Base-by-base conservation (phyloP, 2,329 filamentous ascomycete genomes). In the Colletotrichum karsti region DNA sequence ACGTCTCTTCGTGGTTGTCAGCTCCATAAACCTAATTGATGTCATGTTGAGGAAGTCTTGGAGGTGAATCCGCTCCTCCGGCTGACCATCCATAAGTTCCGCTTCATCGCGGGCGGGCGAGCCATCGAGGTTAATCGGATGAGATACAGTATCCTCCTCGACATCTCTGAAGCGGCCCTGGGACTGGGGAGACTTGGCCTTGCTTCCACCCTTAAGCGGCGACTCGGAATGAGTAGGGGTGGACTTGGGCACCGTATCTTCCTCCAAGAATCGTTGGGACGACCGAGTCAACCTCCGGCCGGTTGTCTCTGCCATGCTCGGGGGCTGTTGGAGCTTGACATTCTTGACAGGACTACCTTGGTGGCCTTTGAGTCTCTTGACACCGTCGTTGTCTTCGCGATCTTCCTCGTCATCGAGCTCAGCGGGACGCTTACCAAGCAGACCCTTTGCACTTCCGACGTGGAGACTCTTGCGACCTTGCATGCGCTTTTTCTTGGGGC, bases 21-120 rank as follows among this genome's bases (percentile, higher is more conserved):
- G 85, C 77, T 99, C 96, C 93, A 99, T 98, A 81, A 99, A 99
- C 60, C 95, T 93, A 74, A 99, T 97, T 67, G 93, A 97, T 3
- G 95, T 98, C 90, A 97, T 91, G 70, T 97, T 93, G 48, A 99
- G 83, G 80, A 99, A 99, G 59, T 97, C 93, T 73, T 97, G 94
- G 3, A 99, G 85, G 50, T 95, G 92, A 60, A 97, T 94, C 22
- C 85, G 86, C 26, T 91, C 87, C 20, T 87, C 85, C 12, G 83
- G 78, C 20, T 84, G 84, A n/a, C 89, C 86, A 6, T 81, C 78
- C 56, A 84, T 80, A 24, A 82, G 73, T 46, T 85, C 79, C 2
- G 74, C 75, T 20, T 83, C 81, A 64, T 84, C 76, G 54, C 81
- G 74, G n/a, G 78, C 73, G 54, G 77, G 73, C 13, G 79, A 73